A percentile compares a stretch with the other conserved stretches of the same genome.
These are phyloP conservation scores for Mediolabrus comicus DNA, from an alignment of 108 stramenopile genomes.

Conservation along the genomic window DNA sequence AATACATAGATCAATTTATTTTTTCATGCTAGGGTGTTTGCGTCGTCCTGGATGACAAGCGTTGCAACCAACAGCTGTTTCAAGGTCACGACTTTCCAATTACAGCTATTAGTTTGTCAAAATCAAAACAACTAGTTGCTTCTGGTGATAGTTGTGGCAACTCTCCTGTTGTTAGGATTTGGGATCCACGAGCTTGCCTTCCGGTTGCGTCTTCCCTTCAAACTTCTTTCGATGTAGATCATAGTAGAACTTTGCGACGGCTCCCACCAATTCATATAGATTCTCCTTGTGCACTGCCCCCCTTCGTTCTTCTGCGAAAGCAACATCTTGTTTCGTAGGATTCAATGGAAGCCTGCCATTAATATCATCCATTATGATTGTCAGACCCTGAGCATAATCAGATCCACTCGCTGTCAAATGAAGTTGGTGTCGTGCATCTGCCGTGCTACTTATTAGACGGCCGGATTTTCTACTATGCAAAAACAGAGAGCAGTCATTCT, in stretches of 20 bases:
- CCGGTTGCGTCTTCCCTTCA: slow-evolving; percentile 9
- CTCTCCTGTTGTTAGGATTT: slow-evolving; percentile 8
- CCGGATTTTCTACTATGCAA: slow-evolving; percentile 62
- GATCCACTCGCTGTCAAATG: slow-evolving; percentile 41
- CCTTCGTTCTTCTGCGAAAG: slow-evolving; percentile 35
- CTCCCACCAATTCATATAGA: slow-evolving; percentile 44
- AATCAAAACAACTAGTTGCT: slow-evolving; percentile 13
- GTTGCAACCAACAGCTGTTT: slow-evolving; percentile 48
- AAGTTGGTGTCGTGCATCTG: slow-evolving; percentile 50
- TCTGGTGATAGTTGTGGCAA: slow-evolving; percentile 19
- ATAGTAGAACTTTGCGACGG: slow-evolving; percentile 36
- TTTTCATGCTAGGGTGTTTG: slow-evolving; percentile 36
- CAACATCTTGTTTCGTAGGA: slow-evolving; percentile 69
- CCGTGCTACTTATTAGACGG: slow-evolving; percentile 44
- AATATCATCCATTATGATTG: slow-evolving; percentile 64
- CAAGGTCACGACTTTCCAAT: slow-evolving; percentile 47
- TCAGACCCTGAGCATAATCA: slow-evolving; percentile 59
- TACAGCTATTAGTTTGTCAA: slow-evolving; percentile 9
- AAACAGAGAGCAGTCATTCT: slow-evolving; percentile 33
- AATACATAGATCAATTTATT: slow-evolving; percentile 47
- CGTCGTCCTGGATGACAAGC: slow-evolving; percentile 34
- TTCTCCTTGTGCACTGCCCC: slow-evolving; percentile 38
- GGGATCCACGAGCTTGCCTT: slow-evolving; percentile 28
- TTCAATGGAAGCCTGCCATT: slow-evolving; percentile 58
- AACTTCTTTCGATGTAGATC: slow-evolving; percentile 25